Conservation (phyloP, 2,329 filamentous ascomycete genomes). For the Aspergillus intermedius region DNA sequence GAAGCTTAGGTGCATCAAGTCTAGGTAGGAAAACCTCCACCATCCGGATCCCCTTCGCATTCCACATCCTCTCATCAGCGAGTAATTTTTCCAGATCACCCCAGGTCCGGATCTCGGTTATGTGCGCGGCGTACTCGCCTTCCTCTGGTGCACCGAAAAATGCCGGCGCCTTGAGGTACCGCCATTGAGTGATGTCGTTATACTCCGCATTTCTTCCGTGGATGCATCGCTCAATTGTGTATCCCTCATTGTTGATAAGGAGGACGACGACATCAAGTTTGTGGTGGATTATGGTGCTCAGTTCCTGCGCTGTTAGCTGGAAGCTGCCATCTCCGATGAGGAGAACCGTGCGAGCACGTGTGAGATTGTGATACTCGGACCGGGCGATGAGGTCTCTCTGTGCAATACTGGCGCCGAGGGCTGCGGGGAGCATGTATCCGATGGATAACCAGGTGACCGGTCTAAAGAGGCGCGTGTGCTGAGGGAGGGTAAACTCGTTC, state of each 20-base stretch:
- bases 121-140: conserved; percentile 32
- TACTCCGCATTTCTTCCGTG: conserved; percentile 50
- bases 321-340: conserved; percentile 60
- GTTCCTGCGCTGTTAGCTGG: conserved; percentile 60
- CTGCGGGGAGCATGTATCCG: conserved; percentile 55
- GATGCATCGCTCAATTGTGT: conserved; percentile 54
- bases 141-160: conserved; percentile 43
- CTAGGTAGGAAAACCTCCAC: conserved; percentile 38
- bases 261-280: conserved; percentile 46
- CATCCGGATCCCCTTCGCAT: conserved; percentile 35
- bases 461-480: conserved; percentile 43
- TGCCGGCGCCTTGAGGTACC: conserved; percentile 43
- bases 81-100: conserved; percentile 41
- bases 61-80: conserved; percentile 27
- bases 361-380: conserved; percentile 10
- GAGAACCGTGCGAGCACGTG: conserved; percentile 45
- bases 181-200: conserved; percentile 51
- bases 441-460: conserved; percentile 55
- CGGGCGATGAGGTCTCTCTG: conserved; percentile 19
- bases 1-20: conserved; percentile 30
- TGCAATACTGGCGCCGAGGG: conserved; percentile 52
- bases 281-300: conserved; percentile 56
- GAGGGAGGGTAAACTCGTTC: conserved; percentile 46
- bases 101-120: conserved; percentile 38
- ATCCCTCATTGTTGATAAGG: conserved; percentile 55